Conservation (phyloP, 2,329 filamentous ascomycete species). For the Ceratocystis cubensis region DNA sequence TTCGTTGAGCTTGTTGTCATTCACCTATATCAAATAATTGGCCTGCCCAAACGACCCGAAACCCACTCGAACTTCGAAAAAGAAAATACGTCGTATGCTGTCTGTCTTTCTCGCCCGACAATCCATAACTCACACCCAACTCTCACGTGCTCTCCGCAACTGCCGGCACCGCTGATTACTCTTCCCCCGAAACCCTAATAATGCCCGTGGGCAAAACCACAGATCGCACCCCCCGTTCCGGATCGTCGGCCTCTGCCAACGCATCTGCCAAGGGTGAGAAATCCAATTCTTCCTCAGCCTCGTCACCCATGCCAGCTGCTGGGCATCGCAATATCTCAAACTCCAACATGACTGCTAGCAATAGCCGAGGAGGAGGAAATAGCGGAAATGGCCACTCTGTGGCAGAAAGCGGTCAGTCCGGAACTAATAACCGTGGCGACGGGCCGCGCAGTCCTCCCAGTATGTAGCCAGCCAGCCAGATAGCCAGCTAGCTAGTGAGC, state of each 20-base stretch:
- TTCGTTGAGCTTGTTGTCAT: too few relatives aligned
- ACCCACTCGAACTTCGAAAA: background rate
- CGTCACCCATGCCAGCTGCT: constrained; percentile 8
- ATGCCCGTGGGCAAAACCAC: constrained; percentile 18
- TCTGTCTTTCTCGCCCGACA: too few relatives aligned
- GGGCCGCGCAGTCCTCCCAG: constrained; percentile 52
- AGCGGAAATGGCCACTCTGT: constrained; percentile 11
- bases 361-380: background rate
- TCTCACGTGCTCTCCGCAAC: background rate
- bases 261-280: constrained; percentile 17
- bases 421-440: constrained; percentile 35
- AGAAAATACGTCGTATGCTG: too few relatives aligned
- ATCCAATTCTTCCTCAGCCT: constrained; percentile 1
- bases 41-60: too few relatives aligned
- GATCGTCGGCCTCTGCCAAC: constrained; percentile 14
- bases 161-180: background rate
- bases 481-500: too few relatives aligned
- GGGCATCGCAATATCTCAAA: constrained; percentile 12
- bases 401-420: constrained; percentile 16
- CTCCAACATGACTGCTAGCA: constrained; percentile 7
- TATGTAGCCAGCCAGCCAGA: constrained; percentile 30
- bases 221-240: constrained; percentile 14
- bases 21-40: too few relatives aligned
- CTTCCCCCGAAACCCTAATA: background rate
- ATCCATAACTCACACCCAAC: background rate